phyloP scores from a whole-genome alignment of 1,284 basidiomycete genomes.

The Cutaneotrichosporon daszewskae region DNA sequence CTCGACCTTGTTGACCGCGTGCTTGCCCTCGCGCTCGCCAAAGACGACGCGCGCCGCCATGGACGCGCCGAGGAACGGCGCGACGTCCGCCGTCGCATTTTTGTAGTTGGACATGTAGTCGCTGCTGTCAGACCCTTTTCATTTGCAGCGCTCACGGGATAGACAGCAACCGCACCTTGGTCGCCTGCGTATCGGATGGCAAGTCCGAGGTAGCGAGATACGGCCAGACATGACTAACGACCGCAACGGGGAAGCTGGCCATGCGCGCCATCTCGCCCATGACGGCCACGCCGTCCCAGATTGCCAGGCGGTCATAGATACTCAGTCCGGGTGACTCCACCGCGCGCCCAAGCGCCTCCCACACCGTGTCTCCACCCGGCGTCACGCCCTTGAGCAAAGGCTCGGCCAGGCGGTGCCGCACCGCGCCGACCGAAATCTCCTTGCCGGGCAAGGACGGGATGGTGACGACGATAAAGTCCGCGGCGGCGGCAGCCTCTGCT shows the following conservation, averaged over 20 bases:
- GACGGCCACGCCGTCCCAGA: slow-evolving; percentile 77
- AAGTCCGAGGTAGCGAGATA: slow-evolving; percentile 59
- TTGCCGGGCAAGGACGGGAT: slow-evolving; percentile 67
- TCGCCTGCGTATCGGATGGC: slow-evolving; percentile 55
- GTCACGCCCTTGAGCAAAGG: slow-evolving; percentile 59
- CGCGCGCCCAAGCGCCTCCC: slow-evolving; percentile 43
- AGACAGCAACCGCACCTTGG: slow-evolving; percentile 59
- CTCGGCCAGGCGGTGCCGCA: slow-evolving; percentile 84
- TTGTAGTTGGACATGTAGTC: slow-evolving; percentile 90
- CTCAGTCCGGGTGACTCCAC: slow-evolving; percentile 31
- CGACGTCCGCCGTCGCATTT: slow-evolving; percentile 72
- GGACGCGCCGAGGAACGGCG: slow-evolving; percentile 78
- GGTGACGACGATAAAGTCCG: slow-evolving; percentile 26
- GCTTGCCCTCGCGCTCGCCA: slow-evolving; percentile 36
- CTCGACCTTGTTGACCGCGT: slow-evolving; percentile 44
- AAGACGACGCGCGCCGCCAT: slow-evolving; percentile 66
- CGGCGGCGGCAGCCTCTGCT: slow-evolving; percentile 28
- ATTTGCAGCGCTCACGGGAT: slow-evolving; percentile 55
- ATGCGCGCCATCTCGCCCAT: slow-evolving; percentile 73
- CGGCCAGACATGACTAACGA: slow-evolving; percentile 68
- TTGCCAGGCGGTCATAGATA: slow-evolving; percentile 57
- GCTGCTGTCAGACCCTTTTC: slow-evolving; percentile 6
- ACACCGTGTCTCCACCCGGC: slow-evolving; percentile 54
- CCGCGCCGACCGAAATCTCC: slow-evolving; percentile 72
- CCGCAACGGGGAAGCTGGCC: slow-evolving; percentile 57